Evolutionary conservation across 495 filamentous ascomycete genomes (phyloP), one percentile per base, ranked within the genome.

Genomic region (Podospora tetraspora): DNA sequence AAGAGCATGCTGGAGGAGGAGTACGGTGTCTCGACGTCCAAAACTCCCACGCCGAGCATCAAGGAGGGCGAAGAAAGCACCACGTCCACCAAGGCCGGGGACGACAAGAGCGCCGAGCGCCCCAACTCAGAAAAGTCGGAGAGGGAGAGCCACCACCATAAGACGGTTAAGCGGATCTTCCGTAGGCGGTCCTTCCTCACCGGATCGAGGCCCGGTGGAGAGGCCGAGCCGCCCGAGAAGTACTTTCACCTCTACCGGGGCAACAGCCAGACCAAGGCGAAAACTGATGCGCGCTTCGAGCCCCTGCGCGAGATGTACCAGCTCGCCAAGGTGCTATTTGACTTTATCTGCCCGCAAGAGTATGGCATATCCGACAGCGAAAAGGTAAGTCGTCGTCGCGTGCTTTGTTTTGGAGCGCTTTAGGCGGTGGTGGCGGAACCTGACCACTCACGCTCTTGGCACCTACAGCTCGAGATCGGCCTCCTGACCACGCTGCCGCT

Each of bases 321-420:
- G 71, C 81, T 97, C 21, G 92, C 92, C 63, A 99, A 99, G 80
- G 90, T 97, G 7, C 82, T 99, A 11, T 99, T 99, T 75, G 95
- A 99, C 79, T 99, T 96, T 75, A 95, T 99, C 74, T 96, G 95
- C 58, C 95, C 95, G 6, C 95, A 99, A 75, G 95, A 99, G 78
- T 99, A 99, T 73, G 95, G 95, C 58, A 99, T 99, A 70, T 90
- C 88, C 25, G 89, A 97, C 69, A 88, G 87, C 68, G 95, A 99
- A 78, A 99, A 99, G 79, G 81, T 83, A 63, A 73, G 76, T 60
- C 23, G 21, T 21, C 24, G 43, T 58, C 8, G 29, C 43, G 11
- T 21, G 16, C 43, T 43, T 43, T 30, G 37, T n/a, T 65, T 52
- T 71, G 19, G 37, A 59, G 30, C 29, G n/a, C 24, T 37, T 32